Evolutionary conservation across 331 rosid species (phyloP).

Genomic region (Spiraea crenata): DNA sequence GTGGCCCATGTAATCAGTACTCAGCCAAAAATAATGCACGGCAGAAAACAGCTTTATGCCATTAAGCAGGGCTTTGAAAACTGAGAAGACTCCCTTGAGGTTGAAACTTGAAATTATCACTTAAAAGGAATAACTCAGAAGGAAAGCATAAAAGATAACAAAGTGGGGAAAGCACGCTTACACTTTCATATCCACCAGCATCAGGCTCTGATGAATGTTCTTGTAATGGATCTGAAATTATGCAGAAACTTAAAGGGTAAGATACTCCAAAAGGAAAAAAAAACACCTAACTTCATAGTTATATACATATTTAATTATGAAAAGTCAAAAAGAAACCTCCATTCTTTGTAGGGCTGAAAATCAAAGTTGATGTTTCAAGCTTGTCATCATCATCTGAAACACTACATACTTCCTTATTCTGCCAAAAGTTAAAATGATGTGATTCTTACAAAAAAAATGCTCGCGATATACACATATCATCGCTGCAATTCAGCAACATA

Average conservation of each 20-base stretch:
- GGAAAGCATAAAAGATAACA: neutral
- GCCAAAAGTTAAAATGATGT: conserved; percentile 20
- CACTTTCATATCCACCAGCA: conserved; percentile 41
- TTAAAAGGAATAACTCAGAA: neutral
- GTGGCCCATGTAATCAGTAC: neutral
- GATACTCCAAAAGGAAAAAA: neutral
- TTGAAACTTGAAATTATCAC: neutral
- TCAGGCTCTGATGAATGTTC: conserved; percentile 26
- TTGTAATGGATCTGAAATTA: conserved; percentile 36
- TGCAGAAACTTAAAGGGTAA: conserved; percentile 1
- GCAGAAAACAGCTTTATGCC: neutral
- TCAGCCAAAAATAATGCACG: neutral
- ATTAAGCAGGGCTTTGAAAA: neutral
- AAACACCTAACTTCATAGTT: too few species aligned
- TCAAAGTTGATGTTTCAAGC: conserved; percentile 35
- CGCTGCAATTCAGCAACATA: neutral
- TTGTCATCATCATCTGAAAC: conserved; percentile 31
- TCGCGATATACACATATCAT: neutral
- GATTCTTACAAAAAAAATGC: conserved; percentile 8
- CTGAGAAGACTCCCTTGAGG: neutral
- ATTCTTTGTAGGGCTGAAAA: conserved; percentile 22
- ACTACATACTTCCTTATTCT: conserved; percentile 27
- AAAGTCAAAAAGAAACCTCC: conserved; percentile 27
- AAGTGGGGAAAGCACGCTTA: conserved; percentile 32
- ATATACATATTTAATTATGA: neutral